Evolutionary conservation across 495 filamentous ascomycete genomes (phyloP).

Genomic region (Lasiosphaeria hispida): DNA sequence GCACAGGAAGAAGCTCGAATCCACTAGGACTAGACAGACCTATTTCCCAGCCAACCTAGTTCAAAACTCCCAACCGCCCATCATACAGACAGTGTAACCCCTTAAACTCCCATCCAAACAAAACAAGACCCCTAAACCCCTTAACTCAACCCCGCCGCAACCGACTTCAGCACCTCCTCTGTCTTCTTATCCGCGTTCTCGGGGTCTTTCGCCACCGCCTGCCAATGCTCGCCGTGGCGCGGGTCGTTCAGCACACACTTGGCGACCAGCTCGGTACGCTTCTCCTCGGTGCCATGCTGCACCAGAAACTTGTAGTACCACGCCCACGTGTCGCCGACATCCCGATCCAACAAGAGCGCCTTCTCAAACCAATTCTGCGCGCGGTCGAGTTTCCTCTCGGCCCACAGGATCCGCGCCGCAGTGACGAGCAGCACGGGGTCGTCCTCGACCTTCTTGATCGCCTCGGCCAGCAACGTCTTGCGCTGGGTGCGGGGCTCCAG

Average conservation of each 20-base stretch:
- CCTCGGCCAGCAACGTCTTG: constrained; percentile 84
- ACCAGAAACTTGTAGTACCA: constrained; percentile 95
- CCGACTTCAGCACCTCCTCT: constrained; percentile 80
- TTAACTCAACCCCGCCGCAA: constrained; percentile 47
- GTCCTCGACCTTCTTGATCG: constrained; percentile 94
- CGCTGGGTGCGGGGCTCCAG: constrained; percentile 88
- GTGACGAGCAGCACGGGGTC: constrained; percentile 76
- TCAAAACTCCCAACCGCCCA: too few species aligned
- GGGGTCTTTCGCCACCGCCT: constrained; percentile 79
- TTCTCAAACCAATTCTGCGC: constrained; percentile 96
- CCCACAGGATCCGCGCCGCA: constrained; percentile 56
- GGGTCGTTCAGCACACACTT: constrained; percentile 79
- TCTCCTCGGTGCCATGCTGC: constrained; percentile 92
- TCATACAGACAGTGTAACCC: not conserved
- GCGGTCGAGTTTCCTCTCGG: constrained; percentile 75
- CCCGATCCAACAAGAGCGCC: constrained; percentile 79
- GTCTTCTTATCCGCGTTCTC: constrained; percentile 66
- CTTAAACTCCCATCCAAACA: not conserved
- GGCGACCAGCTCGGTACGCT: constrained; percentile 71
- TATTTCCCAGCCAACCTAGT: too few species aligned
- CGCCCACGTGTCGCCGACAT: constrained; percentile 91
- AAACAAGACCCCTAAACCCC: not conserved
- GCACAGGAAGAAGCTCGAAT: too few species aligned
- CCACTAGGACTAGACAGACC: too few species aligned
- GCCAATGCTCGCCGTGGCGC: constrained; percentile 91